These are phyloP conservation scores for Colletotrichum sansevieriae DNA, from an alignment of 2,329 filamentous ascomycete species.

Conservation along the genomic window DNA sequence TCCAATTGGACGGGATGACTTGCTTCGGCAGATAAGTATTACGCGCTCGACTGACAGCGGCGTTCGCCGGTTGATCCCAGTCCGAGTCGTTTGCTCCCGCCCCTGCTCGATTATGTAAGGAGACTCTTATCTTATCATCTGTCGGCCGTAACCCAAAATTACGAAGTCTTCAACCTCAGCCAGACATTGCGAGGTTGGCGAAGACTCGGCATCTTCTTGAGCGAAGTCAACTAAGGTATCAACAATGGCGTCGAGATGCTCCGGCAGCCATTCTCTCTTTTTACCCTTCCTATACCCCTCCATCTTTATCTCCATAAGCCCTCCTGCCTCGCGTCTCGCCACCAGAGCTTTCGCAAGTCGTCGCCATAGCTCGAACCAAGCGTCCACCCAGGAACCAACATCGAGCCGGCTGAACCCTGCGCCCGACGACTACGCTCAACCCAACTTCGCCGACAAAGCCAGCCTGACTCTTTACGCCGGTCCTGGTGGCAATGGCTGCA, in stretches of 20 bases:
- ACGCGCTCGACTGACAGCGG: neutral
- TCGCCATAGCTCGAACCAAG: conserved; percentile 41
- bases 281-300: conserved; percentile 66
- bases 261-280: conserved; percentile 52
- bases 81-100: conserved; percentile 27
- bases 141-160: conserved; percentile 30
- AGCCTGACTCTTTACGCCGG: conserved; percentile 83
- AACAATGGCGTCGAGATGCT: conserved; percentile 58
- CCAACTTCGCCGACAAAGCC: conserved; percentile 90
- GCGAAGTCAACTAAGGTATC: neutral
- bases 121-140: conserved; percentile 31
- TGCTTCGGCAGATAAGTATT: no score
- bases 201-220: no score
- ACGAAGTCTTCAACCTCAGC: conserved; percentile 20
- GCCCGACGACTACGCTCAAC: conserved; percentile 85
- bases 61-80: conserved; percentile 21
- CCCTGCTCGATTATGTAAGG: conserved; percentile 32
- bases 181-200: no score
- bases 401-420: conserved; percentile 79
- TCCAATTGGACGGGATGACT: no score
- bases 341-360: conserved; percentile 44
- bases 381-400: conserved; percentile 35
- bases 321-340: conserved; percentile 45
- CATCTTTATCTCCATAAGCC: conserved; percentile 51
- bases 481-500: conserved; percentile 88